Evolutionary conservation across 2,329 filamentous ascomycete species (phyloP).

Genomic region (Fusarium burgessii): DNA sequence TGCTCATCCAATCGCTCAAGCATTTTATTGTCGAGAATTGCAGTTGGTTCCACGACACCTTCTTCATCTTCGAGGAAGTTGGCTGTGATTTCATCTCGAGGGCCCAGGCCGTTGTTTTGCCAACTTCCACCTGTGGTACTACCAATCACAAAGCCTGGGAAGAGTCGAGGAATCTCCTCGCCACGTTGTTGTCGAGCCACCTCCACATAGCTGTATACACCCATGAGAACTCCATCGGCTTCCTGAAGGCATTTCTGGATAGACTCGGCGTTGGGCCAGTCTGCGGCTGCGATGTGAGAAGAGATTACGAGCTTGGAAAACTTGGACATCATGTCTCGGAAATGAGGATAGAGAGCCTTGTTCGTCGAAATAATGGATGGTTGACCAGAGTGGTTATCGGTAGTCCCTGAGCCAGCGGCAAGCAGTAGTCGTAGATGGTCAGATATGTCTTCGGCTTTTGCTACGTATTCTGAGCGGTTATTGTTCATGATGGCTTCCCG

Average conservation of each 20-base stretch:
- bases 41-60: conserved; percentile 75
- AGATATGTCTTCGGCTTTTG: conserved; percentile 96
- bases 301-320: conserved; percentile 99
- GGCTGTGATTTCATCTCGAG: conserved; percentile 79
- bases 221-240: conserved; percentile 94
- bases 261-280: conserved; percentile 94
- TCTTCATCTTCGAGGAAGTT: conserved; percentile 91
- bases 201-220: conserved; percentile 96
- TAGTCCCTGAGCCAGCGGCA: conserved; percentile 96
- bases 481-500: conserved; percentile 87
- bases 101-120: conserved; percentile 77
- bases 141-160: conserved; percentile 92
- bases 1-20: conserved; percentile 88
- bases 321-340: conserved; percentile 99
- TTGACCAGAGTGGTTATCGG: conserved; percentile 98
- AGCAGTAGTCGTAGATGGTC: conserved; percentile 93
- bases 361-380: conserved; percentile 99
- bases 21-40: conserved; percentile 79
- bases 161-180: conserved; percentile 91
- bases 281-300: conserved; percentile 95
- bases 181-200: conserved; percentile 93
- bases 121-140: conserved; percentile 88
- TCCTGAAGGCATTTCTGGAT: conserved; percentile 96
- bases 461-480: conserved; percentile 90
- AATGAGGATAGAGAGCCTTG: conserved; percentile 96